These are phyloP conservation scores for Trichoderma koningii DNA, from an alignment of 2,329 filamentous ascomycete genomes.

Conservation along the genomic window DNA sequence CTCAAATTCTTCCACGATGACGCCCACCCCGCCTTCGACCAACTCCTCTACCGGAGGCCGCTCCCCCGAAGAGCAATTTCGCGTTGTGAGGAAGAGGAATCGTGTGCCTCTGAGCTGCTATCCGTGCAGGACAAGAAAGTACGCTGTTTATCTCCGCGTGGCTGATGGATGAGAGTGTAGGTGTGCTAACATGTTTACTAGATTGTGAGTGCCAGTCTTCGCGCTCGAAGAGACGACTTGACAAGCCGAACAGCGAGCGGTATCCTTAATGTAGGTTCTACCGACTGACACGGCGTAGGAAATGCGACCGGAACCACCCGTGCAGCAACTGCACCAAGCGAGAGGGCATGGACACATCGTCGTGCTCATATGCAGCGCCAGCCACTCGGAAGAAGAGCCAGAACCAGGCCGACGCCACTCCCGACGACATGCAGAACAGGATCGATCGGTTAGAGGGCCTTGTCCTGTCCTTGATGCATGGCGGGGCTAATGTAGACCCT, in stretches of 20 bases:
- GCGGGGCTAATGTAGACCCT: constrained; percentile 60
- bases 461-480: constrained; percentile 92
- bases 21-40: constrained; percentile 75
- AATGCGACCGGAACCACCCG: constrained; percentile 89
- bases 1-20: constrained; percentile 52
- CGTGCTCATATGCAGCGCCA: constrained; percentile 82
- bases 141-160: constrained; percentile 30
- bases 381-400: constrained; percentile 72
- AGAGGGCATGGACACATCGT: constrained; percentile 75
- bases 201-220: constrained; percentile 38
- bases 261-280: background rate
- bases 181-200: constrained; percentile 36
- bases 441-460: constrained; percentile 93
- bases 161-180: background rate
- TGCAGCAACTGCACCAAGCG: constrained; percentile 95
- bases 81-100: constrained; percentile 89
- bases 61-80: constrained; percentile 83
- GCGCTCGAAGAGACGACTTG: background rate
- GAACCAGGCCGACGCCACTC: constrained; percentile 60
- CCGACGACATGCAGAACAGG: constrained; percentile 98
- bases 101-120: constrained; percentile 88
- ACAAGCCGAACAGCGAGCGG: background rate
- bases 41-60: constrained; percentile 73
- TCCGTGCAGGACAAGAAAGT: constrained; percentile 91
- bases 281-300: constrained; percentile 52